phyloP scores from a whole-genome alignment of 2,329 filamentous ascomycete genomes.

The Penicillium sp. region DNA sequence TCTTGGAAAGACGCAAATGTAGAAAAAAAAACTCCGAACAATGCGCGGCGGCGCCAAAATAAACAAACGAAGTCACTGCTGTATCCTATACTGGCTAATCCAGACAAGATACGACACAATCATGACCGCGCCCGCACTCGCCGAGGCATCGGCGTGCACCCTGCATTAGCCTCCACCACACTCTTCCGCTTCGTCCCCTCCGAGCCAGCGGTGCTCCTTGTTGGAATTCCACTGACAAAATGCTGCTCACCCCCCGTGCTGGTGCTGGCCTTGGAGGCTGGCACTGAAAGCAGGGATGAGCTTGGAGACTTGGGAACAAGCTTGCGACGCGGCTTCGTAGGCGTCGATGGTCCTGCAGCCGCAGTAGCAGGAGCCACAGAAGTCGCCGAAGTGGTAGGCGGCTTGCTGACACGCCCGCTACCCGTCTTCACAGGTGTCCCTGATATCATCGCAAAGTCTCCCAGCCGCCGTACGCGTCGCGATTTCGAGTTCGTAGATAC shows the following conservation, averaged over 20 bases:
- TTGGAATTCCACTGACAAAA: conserved; percentile 31
- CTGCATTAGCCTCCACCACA: conserved; percentile 42
- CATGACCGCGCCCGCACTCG: conserved; percentile 40
- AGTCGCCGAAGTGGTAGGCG: conserved; percentile 22
- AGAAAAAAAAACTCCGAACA: conserved; percentile 18
- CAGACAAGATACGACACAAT: conserved; percentile 10
- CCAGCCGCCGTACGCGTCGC: conserved; percentile 42
- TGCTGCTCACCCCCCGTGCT: conserved; percentile 13
- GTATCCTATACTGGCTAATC: too few relatives aligned
- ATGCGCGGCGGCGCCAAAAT: conserved; percentile 13
- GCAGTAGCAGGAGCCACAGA: conserved; percentile 11
- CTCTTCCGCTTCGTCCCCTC: conserved; percentile 36
- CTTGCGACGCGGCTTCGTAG: conserved; percentile 42
- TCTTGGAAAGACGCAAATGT: conserved; percentile 17
- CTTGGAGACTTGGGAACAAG: conserved; percentile 43
- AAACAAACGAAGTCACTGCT: conserved; percentile 8
- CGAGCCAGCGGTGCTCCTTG: conserved; percentile 24
- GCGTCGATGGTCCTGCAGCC: conserved; percentile 31
- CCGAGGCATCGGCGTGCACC: conserved; percentile 44
- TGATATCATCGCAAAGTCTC: conserved; percentile 32
- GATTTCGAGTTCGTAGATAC: conserved; percentile 35
- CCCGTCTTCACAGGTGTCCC: conserved; percentile 33
- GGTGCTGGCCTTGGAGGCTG: conserved; percentile 28
- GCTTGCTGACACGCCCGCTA: conserved; percentile 30
- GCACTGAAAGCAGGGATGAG: conserved; percentile 25